phyloP scores from a whole-genome alignment of 176 grass and related monocot species.

The Cymbopogon citratus region DNA sequence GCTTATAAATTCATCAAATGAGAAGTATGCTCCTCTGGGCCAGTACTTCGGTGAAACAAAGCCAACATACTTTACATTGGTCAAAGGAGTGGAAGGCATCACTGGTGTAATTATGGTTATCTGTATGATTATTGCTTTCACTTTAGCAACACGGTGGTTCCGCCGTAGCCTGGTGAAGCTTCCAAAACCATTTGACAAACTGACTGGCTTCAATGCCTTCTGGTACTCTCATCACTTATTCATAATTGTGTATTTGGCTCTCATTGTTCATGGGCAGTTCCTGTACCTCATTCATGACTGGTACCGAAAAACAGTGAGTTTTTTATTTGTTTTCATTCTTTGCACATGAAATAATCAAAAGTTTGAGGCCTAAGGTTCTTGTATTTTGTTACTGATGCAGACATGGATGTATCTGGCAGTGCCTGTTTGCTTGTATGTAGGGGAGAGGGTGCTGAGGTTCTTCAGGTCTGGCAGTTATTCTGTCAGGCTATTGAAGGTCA shows the following conservation, averaged over 20 bases:
- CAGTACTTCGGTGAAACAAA: conserved; percentile 71
- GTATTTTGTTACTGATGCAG: too few relatives aligned
- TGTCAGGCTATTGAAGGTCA: too few relatives aligned
- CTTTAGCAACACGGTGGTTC: conserved; percentile 85
- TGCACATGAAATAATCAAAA: too few relatives aligned
- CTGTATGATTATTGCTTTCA: conserved; percentile 96
- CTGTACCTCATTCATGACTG: conserved; percentile 79
- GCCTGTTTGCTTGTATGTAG: too few relatives aligned
- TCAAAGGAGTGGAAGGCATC: conserved; percentile 77
- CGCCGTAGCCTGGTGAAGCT: conserved; percentile 85
- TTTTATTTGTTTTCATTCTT: too few relatives aligned
- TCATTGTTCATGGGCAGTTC: conserved; percentile 82
- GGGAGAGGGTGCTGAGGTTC: too few relatives aligned
- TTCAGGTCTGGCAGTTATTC: too few relatives aligned
- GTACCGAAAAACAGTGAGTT: conserved; percentile 43
- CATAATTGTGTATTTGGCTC: conserved; percentile 73
- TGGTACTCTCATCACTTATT: conserved; percentile 99
- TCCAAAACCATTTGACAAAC: conserved; percentile 85
- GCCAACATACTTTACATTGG: conserved; percentile 67
- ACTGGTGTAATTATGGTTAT: conserved; percentile 90
- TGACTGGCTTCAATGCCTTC: conserved; percentile 98
- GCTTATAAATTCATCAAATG: conserved; percentile 56
- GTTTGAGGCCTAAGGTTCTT: too few relatives aligned
- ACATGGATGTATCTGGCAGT: too few relatives aligned
- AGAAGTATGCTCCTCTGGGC: conserved; percentile 55